Conservation (phyloP, 2,329 filamentous ascomycete species). For the Colletotrichum musae region DNA sequence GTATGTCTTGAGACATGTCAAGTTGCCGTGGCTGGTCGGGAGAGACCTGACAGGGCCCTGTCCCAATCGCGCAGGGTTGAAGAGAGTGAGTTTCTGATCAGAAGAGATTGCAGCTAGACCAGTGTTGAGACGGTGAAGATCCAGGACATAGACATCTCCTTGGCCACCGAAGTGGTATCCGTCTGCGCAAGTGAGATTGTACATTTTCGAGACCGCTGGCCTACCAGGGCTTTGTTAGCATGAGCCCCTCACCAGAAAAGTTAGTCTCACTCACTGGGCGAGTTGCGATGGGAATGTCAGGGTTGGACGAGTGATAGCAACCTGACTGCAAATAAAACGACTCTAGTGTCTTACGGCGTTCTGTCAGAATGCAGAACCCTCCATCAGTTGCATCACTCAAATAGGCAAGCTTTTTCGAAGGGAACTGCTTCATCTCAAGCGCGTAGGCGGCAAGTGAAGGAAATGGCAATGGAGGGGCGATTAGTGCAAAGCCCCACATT, state of each 20-base stretch:
- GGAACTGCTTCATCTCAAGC: slow-evolving; percentile 12
- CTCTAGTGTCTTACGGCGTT: neutral
- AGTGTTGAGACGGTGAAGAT: slow-evolving; percentile 65
- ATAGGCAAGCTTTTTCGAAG: neutral
- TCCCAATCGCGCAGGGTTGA: slow-evolving; percentile 72
- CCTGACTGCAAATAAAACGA: too few species aligned
- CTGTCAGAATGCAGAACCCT: neutral
- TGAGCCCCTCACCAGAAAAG: slow-evolving; percentile 3
- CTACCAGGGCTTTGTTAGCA: slow-evolving; percentile 19
- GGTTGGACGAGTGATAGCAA: too few species aligned
- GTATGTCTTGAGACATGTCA: slow-evolving; percentile 73
- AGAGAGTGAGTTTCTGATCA: slow-evolving; percentile 77
- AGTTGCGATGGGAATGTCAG: neutral
- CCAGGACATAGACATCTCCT: slow-evolving; percentile 69
- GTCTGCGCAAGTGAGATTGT: slow-evolving; percentile 56
- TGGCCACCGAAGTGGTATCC: slow-evolving; percentile 55
- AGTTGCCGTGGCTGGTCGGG: slow-evolving; percentile 70
- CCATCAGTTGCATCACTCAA: neutral
- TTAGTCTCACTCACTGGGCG: neutral
- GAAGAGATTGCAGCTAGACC: slow-evolving; percentile 76
- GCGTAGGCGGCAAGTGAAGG: neutral
- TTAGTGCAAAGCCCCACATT: slow-evolving; percentile 22
- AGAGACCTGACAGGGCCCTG: slow-evolving; percentile 64
- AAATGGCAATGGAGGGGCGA: neutral
- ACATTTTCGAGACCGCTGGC: slow-evolving; percentile 51